These are phyloP conservation scores for Harrya chromipes DNA, from an alignment of 768 basidiomycete genomes.

Conservation along the genomic window DNA sequence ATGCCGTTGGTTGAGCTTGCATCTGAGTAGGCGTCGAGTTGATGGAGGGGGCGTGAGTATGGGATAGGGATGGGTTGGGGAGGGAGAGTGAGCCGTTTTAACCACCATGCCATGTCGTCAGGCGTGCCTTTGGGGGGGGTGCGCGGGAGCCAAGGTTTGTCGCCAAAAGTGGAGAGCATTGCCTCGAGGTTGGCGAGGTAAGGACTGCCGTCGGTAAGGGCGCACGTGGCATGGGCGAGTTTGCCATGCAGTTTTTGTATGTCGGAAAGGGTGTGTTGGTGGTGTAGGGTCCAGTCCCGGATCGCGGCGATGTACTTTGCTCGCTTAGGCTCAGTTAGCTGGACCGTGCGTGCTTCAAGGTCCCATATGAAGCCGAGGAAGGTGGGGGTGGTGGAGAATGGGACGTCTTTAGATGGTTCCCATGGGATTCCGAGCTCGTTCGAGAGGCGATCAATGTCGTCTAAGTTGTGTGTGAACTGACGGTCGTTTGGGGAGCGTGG, in stretches of 20 bases:
- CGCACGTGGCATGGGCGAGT: neutral
- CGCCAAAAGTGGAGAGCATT: neutral
- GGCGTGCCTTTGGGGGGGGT: neutral
- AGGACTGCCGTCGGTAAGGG: neutral
- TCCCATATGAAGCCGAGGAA: constrained; percentile 38
- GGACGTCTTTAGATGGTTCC: constrained; percentile 4
- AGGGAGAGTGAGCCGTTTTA: too few species aligned
- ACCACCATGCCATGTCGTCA: constrained; percentile 1
- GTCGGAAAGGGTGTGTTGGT: constrained; percentile 8
- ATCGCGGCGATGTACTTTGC: too few species aligned
- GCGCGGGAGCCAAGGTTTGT: neutral
- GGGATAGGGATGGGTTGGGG: too few species aligned
- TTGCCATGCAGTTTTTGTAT: neutral
- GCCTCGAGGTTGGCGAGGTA: neutral
- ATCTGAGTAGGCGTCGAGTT: too few species aligned
- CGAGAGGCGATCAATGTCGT: neutral
- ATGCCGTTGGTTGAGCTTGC: too few species aligned
- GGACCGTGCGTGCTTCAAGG: constrained; percentile 7
- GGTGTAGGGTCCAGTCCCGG: constrained; percentile 16
- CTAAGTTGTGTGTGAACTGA: neutral
- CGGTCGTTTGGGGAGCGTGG: neutral
- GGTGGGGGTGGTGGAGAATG: neutral
- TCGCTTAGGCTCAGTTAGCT: too few species aligned
- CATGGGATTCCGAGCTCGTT: constrained; percentile 2
- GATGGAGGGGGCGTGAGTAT: too few species aligned